Percentiles rank a stretch among this genome's conserved stretches.
These are phyloP conservation scores for Cryphonectria naterciae DNA, from an alignment of 2,329 filamentous ascomycete species.

Conservation along the genomic window DNA sequence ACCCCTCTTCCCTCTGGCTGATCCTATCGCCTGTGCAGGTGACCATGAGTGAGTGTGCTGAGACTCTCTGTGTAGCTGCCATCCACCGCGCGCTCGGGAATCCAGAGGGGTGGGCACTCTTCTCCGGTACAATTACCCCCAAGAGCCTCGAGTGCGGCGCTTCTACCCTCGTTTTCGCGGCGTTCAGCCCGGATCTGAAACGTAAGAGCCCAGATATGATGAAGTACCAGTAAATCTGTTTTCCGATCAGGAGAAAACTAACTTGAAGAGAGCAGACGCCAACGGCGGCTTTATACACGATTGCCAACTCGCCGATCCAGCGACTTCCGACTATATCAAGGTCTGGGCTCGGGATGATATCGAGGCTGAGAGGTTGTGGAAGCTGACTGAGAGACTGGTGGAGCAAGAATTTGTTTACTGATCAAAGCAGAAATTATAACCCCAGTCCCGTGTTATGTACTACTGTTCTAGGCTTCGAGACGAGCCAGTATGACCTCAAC, in stretches of 20 bases:
- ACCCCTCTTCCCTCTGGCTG: no score
- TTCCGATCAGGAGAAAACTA: background rate
- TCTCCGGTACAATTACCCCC: background rate
- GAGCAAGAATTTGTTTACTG: constrained; percentile 42
- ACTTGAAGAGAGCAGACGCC: constrained; percentile 22
- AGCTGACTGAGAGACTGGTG: constrained; percentile 51
- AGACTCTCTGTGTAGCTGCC: background rate
- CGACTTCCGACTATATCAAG: constrained; percentile 29
- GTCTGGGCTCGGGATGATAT: constrained; percentile 32
- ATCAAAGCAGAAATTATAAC: background rate
- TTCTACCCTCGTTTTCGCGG: constrained; percentile 12
- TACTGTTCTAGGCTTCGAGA: background rate
- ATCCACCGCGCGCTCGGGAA: background rate
- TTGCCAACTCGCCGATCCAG: constrained; percentile 30
- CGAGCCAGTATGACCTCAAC: background rate
- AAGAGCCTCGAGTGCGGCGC: constrained; percentile 14
- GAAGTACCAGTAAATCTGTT: background rate
- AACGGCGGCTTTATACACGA: constrained; percentile 34
- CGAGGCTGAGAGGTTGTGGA: constrained; percentile 49
- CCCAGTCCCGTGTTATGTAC: background rate
- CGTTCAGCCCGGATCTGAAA: constrained; percentile 12
- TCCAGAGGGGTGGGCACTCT: background rate
- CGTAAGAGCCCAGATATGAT: background rate
- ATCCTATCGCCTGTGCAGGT: background rate
- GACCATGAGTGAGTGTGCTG: background rate